Evolutionary conservation across 768 basidiomycete species (phyloP), one percentile per base, ranked within the genome.

Genomic region (Boletus speciosus): DNA sequence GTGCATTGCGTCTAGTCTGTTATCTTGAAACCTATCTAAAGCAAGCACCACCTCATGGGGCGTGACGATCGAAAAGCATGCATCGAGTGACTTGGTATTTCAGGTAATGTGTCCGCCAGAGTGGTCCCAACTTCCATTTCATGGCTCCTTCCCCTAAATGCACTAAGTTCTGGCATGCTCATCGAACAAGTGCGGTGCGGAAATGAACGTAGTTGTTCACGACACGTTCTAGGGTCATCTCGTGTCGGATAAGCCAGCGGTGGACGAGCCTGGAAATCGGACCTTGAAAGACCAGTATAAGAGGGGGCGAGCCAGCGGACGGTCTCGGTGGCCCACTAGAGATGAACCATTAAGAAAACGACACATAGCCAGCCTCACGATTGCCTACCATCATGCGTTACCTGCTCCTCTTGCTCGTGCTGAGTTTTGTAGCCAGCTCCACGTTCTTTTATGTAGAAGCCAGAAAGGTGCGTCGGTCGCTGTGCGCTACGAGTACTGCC

Each of bases 371-470:
- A 42, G 3, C 43, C 27, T 40, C 37, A 27, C 32, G 36, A 39
- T 31, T 21, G 49, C 49, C 49, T 36, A 46, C 37, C 25, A 43
- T 34, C 50, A 66, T 66, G 65, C 65, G 65, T 35, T 68, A 56
- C 58, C 58, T 68, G 56, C 65, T 66, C 48, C 65, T 66, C 35
- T 9, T 68, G 39, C 55, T 68, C 47, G 65, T 66, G 44, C 65
- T 66, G 1, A 68, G 66, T 41, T 66, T 66, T 56, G 49, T 66
- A 55, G 66, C 65, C 4, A 48, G 47, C 43, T 66, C 65, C 54
- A 68, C 65, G 36, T 66, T 66, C 65, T 66, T 66, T 68, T 66
- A 56, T 19, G 66, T 65, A 58, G 65, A 66, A 54, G 65, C 57
- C 50, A 62, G 54, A 63, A 55, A 52, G 66, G 65, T 66, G 42